Conservation (phyloP, 1,139 yeast genomes). For the Yamadazyma membranifaciens region DNA sequence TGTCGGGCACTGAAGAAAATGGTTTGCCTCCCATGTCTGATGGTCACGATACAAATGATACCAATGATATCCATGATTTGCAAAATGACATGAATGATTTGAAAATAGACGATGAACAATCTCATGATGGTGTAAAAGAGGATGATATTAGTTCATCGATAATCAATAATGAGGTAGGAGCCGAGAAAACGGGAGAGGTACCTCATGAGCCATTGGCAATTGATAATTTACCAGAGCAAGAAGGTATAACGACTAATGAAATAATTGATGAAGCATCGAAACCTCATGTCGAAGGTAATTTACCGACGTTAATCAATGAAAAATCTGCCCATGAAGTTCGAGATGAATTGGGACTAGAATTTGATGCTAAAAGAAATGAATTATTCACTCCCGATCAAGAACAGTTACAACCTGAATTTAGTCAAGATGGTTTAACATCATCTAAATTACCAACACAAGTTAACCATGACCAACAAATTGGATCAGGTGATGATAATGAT, state of each 20-base stretch:
- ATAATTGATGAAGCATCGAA: background rate
- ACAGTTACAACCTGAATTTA: conserved; percentile 5
- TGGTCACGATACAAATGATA: background rate
- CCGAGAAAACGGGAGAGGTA: background rate
- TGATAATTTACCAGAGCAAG: background rate
- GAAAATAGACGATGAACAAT: background rate
- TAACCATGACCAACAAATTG: too few species aligned
- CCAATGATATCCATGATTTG: background rate
- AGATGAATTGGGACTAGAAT: conserved; percentile 11
- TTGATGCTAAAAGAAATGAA: conserved; percentile 5
- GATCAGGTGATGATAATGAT: too few species aligned
- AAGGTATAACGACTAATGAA: background rate
- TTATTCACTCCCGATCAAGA: conserved; percentile 9
- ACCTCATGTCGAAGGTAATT: background rate
- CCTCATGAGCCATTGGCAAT: background rate
- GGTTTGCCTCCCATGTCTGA: background rate
- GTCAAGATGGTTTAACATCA: background rate
- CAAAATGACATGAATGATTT: background rate
- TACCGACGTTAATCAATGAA: conserved; percentile 15
- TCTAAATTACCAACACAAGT: background rate
- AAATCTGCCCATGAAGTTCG: conserved; percentile 11
- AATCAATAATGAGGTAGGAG: too few species aligned
- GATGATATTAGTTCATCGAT: too few species aligned
- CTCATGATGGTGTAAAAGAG: background rate
- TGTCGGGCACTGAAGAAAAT: background rate